Percentiles rank a stretch among this genome's conserved stretches.
phyloP scores from a whole-genome alignment of 192 early-diverging fungal genomes.

The Backusella parvicylindrica region DNA sequence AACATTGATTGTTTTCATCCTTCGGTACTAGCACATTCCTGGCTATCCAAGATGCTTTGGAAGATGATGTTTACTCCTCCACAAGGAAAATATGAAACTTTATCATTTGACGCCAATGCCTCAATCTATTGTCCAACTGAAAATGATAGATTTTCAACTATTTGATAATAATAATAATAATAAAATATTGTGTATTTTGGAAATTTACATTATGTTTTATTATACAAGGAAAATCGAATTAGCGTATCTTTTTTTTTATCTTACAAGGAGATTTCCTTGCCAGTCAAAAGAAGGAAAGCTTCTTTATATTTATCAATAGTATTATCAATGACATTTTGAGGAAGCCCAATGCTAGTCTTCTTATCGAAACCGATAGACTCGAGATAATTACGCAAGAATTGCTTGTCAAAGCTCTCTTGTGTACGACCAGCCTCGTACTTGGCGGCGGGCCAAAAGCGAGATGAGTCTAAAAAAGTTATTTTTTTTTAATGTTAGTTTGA shows the following conservation, averaged over 20 bases:
- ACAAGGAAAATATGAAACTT: background rate
- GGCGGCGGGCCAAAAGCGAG: constrained; percentile 92
- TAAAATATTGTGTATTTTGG: background rate
- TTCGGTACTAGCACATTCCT: constrained; percentile 23
- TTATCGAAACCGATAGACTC: constrained; percentile 87
- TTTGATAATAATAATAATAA: background rate
- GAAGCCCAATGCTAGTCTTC: constrained; percentile 76
- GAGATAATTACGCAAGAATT: constrained; percentile 95
- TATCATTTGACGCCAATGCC: constrained; percentile 7
- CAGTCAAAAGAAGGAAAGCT: constrained; percentile 83
- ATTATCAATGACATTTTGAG: constrained; percentile 76
- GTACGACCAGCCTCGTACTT: constrained; percentile 72
- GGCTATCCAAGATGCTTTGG: constrained; percentile 31
- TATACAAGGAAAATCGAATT: background rate
- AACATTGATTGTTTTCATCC: constrained; percentile 64
- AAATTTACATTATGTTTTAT: background rate
- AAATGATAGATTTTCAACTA: constrained; percentile 3
- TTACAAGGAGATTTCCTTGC: constrained; percentile 59
- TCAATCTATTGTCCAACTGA: constrained; percentile 25
- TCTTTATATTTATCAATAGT: constrained; percentile 91
- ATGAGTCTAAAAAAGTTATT: constrained; percentile 70
- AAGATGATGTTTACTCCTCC: constrained; percentile 6
- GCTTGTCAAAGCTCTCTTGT: constrained; percentile 96
- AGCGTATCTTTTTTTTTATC: background rate
- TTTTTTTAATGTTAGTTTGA: background rate